Percentiles rank a stretch among this genome's conserved stretches.
phyloP scores from a whole-genome alignment of 108 stramenopile genomes.

The Conticribra weissflogii region DNA sequence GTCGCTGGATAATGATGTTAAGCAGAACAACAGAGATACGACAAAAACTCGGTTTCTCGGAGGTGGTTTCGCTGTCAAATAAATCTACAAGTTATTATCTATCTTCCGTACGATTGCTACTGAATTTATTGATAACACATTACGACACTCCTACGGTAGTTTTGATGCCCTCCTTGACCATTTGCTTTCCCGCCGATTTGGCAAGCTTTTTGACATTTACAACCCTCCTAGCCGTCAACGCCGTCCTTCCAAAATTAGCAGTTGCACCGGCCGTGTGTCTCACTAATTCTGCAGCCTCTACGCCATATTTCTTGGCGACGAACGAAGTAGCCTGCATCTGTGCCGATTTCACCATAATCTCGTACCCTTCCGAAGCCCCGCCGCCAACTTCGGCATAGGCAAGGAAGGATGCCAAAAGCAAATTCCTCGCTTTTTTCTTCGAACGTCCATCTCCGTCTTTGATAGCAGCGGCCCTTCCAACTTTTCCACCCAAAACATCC shows the following conservation, averaged over 20 bases:
- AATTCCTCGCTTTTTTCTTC: constrained; percentile 18
- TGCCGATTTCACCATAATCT: constrained; percentile 26
- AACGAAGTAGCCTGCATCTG: constrained; percentile 26
- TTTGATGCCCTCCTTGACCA: constrained; percentile 35
- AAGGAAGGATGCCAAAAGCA: constrained; percentile 22
- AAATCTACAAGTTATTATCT: too few relatives aligned
- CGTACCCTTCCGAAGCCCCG: constrained; percentile 29
- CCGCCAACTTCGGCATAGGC: constrained; percentile 23
- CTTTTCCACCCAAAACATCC: constrained; percentile 22
- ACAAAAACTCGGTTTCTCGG: constrained; percentile 61
- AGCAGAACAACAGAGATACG: constrained; percentile 32
- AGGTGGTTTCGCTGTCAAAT: constrained; percentile 74
- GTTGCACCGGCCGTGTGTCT: constrained; percentile 35
- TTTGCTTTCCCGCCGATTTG: constrained; percentile 25
- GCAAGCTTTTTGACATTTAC: constrained; percentile 28
- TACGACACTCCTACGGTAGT: too few relatives aligned
- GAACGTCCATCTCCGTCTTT: constrained; percentile 10
- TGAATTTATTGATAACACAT: too few relatives aligned
- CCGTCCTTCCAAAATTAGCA: constrained; percentile 34
- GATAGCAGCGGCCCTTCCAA: constrained; percentile 21
- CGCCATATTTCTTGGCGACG: constrained; percentile 29
- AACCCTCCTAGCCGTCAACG: constrained; percentile 25
- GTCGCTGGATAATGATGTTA: constrained; percentile 16
- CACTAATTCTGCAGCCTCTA: constrained; percentile 27
- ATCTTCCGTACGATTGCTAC: too few relatives aligned